These are phyloP conservation scores for Monascus ruber DNA, from an alignment of 2,329 filamentous ascomycete species.

Conservation along the genomic window DNA sequence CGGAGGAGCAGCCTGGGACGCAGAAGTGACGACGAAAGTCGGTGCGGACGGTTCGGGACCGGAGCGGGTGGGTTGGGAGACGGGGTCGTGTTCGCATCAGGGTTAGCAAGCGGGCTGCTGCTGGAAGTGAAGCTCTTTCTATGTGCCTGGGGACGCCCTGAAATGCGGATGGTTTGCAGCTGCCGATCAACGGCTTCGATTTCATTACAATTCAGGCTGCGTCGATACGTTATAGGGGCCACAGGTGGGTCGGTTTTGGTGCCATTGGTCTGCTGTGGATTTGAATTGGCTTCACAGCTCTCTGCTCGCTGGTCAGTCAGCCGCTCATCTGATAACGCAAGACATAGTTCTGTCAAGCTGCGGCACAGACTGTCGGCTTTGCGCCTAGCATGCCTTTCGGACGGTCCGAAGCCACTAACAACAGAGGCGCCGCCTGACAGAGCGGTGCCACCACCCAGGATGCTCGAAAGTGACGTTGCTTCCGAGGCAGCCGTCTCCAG, in stretches of 20 bases:
- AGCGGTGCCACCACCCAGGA: conserved; percentile 64
- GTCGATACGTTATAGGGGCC: conserved; percentile 22
- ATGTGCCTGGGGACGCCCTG: conserved; percentile 28
- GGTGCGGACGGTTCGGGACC: conserved; percentile 24
- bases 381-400: conserved; percentile 74
- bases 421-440: conserved; percentile 33
- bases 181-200: conserved; percentile 16
- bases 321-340: conserved; percentile 61
- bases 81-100: conserved; percentile 6
- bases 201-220: conserved; percentile 28
- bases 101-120: conserved; percentile 4
- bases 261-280: conserved; percentile 12
- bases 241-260: conserved; percentile 15
- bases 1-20: conserved; percentile 25
- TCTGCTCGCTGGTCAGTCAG: conserved; percentile 18
- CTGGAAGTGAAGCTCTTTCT: conserved; percentile 6
- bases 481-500: conserved; percentile 74
- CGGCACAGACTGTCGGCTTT: conserved; percentile 91
- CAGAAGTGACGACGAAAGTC: conserved; percentile 26
- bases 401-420: conserved; percentile 30
- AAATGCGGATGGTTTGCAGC: conserved; percentile 16
- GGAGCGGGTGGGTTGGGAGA: conserved; percentile 14
- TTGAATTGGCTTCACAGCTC: conserved; percentile 15
- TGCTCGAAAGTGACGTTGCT: conserved; percentile 63
- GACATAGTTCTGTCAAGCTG: conserved; percentile 80